These are phyloP conservation scores for Stereum hirsutum DNA, from an alignment of 1,284 basidiomycete genomes.

Conservation along the genomic window DNA sequence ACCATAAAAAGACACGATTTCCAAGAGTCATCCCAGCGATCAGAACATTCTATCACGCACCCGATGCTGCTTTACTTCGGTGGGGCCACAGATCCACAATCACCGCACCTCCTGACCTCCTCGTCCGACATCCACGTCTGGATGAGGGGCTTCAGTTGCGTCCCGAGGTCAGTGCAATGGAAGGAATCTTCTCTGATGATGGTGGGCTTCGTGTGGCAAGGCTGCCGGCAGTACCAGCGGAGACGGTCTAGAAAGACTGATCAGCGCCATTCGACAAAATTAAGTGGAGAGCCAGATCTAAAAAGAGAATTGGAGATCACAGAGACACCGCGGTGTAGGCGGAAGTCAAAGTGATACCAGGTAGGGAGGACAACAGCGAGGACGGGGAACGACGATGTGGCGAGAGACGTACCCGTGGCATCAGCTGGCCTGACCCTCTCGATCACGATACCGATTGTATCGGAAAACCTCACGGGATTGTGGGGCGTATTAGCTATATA, in stretches of 20 bases:
- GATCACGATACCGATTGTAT: conserved; percentile 93
- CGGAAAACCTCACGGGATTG: conserved; percentile 84
- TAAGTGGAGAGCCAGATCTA: conserved; percentile 1
- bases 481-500: conserved; percentile 84
- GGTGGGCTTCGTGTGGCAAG: conserved; percentile 60
- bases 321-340: neutral
- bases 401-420: conserved; percentile 38
- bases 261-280: no score
- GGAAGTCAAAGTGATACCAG: conserved; percentile 5
- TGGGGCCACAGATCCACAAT: conserved; percentile 62
- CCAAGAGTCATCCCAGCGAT: no score
- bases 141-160: conserved; percentile 91
- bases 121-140: conserved; percentile 63
- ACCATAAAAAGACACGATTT: no score
- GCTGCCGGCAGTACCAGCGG: conserved; percentile 87
- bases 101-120: conserved; percentile 56
- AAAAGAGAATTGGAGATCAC: neutral
- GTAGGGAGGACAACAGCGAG: neutral
- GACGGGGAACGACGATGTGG: neutral
- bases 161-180: conserved; percentile 87
- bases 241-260: no score
- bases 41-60: no score
- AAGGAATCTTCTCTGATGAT: conserved; percentile 84
- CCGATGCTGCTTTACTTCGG: no score
- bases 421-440: conserved; percentile 77